phyloP scores from a whole-genome alignment of 2,329 filamentous ascomycete species.

The Talaromyces sp. region DNA sequence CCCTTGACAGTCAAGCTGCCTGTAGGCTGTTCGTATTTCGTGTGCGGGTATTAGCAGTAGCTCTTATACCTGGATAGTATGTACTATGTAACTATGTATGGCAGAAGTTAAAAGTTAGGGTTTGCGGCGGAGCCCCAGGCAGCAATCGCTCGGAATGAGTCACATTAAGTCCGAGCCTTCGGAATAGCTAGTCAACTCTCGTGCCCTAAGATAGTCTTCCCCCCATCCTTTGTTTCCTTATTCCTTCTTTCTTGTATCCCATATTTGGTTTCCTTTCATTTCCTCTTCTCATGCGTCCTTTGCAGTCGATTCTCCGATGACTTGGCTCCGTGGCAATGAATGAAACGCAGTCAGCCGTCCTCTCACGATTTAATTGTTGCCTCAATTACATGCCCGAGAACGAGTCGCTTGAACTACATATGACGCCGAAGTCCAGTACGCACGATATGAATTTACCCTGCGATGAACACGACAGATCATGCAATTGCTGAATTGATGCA shows the following conservation, averaged over 20 bases:
- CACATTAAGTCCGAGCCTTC: not conserved
- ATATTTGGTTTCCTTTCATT: not conserved
- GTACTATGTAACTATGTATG: not conserved
- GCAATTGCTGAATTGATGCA: not conserved
- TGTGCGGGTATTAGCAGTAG: not conserved
- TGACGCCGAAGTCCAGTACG: not conserved
- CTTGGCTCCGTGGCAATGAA: no score
- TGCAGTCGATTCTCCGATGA: no score
- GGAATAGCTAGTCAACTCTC: not conserved
- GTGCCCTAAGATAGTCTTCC: not conserved
- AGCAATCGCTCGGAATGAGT: not conserved
- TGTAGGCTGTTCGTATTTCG: not conserved
- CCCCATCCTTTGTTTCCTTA: not conserved
- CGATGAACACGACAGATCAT: not conserved
- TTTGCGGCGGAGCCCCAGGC: not conserved
- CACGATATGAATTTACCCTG: not conserved
- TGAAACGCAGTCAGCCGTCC: no score
- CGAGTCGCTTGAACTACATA: not conserved
- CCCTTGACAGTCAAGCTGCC: not conserved
- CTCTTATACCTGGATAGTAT: not conserved
- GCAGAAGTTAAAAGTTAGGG: not conserved
- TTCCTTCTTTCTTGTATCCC: no score
- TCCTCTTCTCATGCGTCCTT: not conserved
- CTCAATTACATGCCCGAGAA: not conserved
- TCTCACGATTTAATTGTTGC: not conserved